Evolutionary conservation across 1,284 basidiomycete genomes (phyloP).

Genomic region (Irpex sp.): DNA sequence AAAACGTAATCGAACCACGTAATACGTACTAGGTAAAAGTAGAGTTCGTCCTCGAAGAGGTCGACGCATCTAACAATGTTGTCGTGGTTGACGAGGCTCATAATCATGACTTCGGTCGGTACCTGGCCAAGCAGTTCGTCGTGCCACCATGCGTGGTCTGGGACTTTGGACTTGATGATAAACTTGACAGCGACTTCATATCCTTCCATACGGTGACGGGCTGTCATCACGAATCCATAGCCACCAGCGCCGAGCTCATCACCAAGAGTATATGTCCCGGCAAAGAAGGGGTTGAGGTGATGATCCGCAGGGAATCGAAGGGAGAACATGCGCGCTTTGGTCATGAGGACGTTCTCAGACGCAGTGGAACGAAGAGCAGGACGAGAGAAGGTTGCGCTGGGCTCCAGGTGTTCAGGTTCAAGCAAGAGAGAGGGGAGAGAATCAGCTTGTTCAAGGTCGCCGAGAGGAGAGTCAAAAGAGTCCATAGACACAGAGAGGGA

Average conservation of each 20-base stretch:
- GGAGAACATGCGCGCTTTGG: constrained; percentile 40
- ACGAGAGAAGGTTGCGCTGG: background rate
- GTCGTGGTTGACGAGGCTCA: constrained; percentile 73
- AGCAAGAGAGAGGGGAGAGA: constrained; percentile 16
- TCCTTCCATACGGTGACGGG: constrained; percentile 49
- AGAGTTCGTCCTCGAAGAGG: constrained; percentile 78
- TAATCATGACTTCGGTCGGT: constrained; percentile 79
- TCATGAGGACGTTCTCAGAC: constrained; percentile 19
- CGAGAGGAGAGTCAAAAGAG: constrained; percentile 13
- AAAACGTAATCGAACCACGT: constrained; percentile 3
- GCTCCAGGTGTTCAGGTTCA: constrained; percentile 9
- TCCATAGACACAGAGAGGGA: constrained; percentile 21
- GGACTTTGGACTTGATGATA: constrained; percentile 83
- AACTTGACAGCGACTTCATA: constrained; percentile 91
- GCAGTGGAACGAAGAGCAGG: constrained; percentile 8
- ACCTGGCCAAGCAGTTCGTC: constrained; percentile 59
- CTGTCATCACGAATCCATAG: constrained; percentile 90
- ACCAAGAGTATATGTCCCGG: constrained; percentile 60
- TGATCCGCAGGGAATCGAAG: constrained; percentile 61
- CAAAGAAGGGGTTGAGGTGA: constrained; percentile 64
- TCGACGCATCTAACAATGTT: constrained; percentile 83
- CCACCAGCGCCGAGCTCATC: constrained; percentile 88
- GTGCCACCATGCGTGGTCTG: constrained; percentile 75
- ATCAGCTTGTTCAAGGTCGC: constrained; percentile 1
- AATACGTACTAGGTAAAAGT: constrained; percentile 74